Evolutionary conservation across 2,329 filamentous ascomycete genomes (phyloP), one percentile per base, ranked within the genome.

Genomic region (Claviceps maximensis): DNA sequence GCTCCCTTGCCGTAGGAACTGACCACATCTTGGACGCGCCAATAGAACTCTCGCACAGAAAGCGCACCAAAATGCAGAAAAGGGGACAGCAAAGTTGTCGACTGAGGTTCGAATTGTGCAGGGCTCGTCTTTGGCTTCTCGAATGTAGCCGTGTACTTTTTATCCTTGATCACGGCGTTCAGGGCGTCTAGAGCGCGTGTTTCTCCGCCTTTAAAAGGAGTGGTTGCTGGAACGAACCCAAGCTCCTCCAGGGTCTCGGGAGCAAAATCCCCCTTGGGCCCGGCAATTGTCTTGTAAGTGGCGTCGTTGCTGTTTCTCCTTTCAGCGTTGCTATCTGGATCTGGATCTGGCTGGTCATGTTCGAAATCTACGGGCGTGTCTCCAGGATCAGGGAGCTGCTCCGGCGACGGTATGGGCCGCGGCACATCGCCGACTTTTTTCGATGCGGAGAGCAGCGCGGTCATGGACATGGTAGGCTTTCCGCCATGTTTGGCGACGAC

Each of bases 121-220:
- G 86, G 86, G 38, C 82, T 86, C 0, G 85, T 88, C 54, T 82
- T 81, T 1, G 86, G 86, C 64, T 90, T 90, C 61, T 83, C 77
- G 60, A 90, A 90, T 0, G 80, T 87, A 1, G 82, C 84, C 0
- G 81, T 82, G 63, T 87, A 89, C 51, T 79, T 73, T 54, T 79
- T 74, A 56, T 89, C 70, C 2, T 73, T 68, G 54, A 86, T 74
- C 33, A 87, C 78, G 3, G 74, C 67, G 9, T 76, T 71, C 1
- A 90, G 74, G 31, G 70, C 70, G 56, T 74, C 63, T 3, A 89
- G 67, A 0, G 84, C 84, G 1, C 76, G 61, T 1, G 73, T 80
- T 66, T 90, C 86, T n/a, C 86, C 86, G 29, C 86, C 86, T 6
- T 76, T 74, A 60, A 87, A 83, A 1, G 78, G 77, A 6, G 83